A percentile compares a stretch with the other conserved stretches of the same genome.
phyloP scores from a whole-genome alignment of 495 filamentous ascomycete species.

The Podospora pseudocomata region DNA sequence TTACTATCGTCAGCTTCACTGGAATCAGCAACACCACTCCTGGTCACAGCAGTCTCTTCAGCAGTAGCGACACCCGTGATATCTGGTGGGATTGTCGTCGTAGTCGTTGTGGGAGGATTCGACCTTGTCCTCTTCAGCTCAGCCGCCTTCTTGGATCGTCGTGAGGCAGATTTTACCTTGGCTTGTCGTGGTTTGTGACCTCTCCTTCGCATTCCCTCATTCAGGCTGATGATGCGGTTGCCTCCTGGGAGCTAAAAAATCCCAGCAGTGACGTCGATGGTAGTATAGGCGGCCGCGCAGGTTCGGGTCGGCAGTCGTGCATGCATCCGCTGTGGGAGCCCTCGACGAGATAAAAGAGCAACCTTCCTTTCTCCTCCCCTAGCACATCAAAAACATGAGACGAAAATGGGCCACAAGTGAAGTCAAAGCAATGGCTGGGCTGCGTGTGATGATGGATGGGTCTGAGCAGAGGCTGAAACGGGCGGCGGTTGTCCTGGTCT shows the following conservation, averaged over 20 bases:
- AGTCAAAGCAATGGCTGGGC: background rate
- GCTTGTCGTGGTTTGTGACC: conserved; percentile 2
- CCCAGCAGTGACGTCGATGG: conserved; percentile 16
- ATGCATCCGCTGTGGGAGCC: conserved; percentile 13
- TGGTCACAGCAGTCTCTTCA: conserved; percentile 11
- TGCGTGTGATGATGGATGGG: background rate
- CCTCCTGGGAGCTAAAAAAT: background rate
- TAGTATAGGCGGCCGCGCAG: conserved; percentile 10
- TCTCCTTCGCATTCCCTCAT: conserved; percentile 5
- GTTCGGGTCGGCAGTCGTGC: conserved; percentile 12
- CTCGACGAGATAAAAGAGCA: background rate
- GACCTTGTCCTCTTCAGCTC: background rate
- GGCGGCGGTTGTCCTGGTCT: background rate
- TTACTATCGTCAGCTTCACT: conserved; percentile 10
- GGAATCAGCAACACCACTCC: background rate
- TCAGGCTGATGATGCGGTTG: background rate
- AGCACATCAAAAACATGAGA: background rate
- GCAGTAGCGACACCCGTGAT: background rate
- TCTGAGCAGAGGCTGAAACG: background rate
- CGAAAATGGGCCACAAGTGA: background rate
- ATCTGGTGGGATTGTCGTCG: background rate
- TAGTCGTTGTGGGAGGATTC: background rate
- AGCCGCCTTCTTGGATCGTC: background rate
- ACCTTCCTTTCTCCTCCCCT: background rate
- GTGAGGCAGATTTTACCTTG: conserved; percentile 1